Conservation (phyloP, 306 rosid species). For the Luffa aegyptiaca region DNA sequence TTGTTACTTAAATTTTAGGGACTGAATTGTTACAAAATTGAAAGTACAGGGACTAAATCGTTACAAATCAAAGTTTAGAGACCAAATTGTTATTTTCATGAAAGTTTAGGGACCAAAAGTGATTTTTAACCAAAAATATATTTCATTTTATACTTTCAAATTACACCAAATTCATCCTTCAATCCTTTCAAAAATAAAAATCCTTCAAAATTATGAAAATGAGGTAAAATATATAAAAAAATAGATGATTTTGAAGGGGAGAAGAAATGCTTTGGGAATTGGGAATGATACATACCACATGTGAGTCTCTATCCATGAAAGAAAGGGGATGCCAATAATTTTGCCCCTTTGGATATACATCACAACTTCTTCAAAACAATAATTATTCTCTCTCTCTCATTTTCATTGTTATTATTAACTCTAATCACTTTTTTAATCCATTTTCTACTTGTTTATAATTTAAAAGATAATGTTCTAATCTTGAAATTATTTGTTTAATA, state of each 20-base stretch:
- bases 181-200: neutral
- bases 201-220: neutral
- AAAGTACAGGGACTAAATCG: no score
- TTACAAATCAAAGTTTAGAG: no score
- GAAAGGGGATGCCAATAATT: neutral
- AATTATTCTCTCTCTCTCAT: neutral
- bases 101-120: no score
- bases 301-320: neutral
- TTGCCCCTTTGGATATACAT: neutral
- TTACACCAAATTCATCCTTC: neutral
- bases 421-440: no score
- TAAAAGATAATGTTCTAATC: no score
- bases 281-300: neutral
- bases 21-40: no score
- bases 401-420: neutral
- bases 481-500: no score
- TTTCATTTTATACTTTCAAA: neutral
- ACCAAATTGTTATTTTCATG: no score
- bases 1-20: no score
- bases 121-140: no score
- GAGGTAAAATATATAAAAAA: neutral
- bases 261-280: neutral
- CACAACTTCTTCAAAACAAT: neutral
- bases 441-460: no score
- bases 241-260: neutral